A percentile compares a stretch with the other conserved stretches of the same genome.
phyloP scores from a whole-genome alignment of 208 protist species.

The Leishmania aethiopica region DNA sequence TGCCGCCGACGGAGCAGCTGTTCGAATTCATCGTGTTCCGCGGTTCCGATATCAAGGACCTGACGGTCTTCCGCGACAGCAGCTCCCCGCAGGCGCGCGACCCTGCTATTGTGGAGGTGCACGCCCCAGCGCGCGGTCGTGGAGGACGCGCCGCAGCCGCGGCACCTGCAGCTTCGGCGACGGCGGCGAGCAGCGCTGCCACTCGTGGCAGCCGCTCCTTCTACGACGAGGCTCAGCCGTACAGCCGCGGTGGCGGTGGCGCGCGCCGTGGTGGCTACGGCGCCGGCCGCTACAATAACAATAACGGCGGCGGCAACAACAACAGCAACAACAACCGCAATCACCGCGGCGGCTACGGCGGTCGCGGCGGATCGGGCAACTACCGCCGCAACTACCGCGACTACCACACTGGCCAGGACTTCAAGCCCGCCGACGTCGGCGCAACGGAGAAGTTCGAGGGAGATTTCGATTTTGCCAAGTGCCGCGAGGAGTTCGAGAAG shows the following conservation, averaged over 20 bases:
- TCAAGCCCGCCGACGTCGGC: slow-evolving; percentile 55
- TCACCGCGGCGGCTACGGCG: slow-evolving; percentile 37
- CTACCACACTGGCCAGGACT: slow-evolving; percentile 87
- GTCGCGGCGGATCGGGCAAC: slow-evolving; percentile 49
- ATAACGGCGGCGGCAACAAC: slow-evolving; percentile 29
- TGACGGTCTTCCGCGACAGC: slow-evolving; percentile 75
- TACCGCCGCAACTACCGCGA: slow-evolving; percentile 60
- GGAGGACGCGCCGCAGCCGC: slow-evolving; percentile 21
- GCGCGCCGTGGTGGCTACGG: slow-evolving; percentile 34
- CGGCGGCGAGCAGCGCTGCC: slow-evolving; percentile 13
- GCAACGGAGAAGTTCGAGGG: slow-evolving; percentile 86
- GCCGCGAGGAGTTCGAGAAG: slow-evolving; percentile 89
- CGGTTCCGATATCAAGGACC: slow-evolving; percentile 84
- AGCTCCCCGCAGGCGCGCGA: slow-evolving; percentile 45
- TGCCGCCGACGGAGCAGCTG: slow-evolving; percentile 65
- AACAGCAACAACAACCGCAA: slow-evolving; percentile 20
- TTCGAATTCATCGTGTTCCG: slow-evolving; percentile 92
- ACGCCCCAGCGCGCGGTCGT: slow-evolving; percentile 41
- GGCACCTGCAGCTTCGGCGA: slow-evolving; percentile 3
- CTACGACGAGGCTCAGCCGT: slow-evolving; percentile 32
- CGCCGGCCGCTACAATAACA: slow-evolving; percentile 30
- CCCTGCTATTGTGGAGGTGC: slow-evolving; percentile 76
- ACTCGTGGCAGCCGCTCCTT: slow-evolving; percentile 28
- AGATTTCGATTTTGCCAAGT: slow-evolving; percentile 91
- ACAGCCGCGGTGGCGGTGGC: slow-evolving; percentile 34